Evolutionary conservation across 345 rosid genomes (phyloP), one percentile per base, ranked within the genome.

Genomic region (Melaleuca alternifolia): DNA sequence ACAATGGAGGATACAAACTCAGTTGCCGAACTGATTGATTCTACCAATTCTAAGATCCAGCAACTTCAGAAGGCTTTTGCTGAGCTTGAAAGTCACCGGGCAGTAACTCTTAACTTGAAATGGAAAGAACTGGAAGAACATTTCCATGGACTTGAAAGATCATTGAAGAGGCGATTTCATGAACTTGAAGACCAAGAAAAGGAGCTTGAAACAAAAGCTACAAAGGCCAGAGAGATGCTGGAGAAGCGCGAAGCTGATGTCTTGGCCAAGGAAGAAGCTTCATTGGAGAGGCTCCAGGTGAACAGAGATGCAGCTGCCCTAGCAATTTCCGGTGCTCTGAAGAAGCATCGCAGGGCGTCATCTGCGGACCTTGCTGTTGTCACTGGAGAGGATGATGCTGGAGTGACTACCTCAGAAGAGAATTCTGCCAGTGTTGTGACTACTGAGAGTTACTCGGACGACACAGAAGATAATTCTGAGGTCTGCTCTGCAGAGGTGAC

Each of bases 11-110:
- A 91, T 90, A 88, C 93, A 16, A 90, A 81, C 57, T 94, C 97
- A 51, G 98, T 94, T 90, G 96, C 94, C 75, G 91, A 90, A 37
- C 97, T 97, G 50, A 94, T 97, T 83, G 98, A 92, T 89, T 94
- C 98, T 16, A 94, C 99, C 20, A 88, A 93, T 53, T 94, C 96
- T 50, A 97, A 95, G 94, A 97, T 97, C 88, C 96, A 94, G 85
- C 99, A 98, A 91, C 99, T 98, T 92, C 99, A 97, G 96, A 96
- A 91, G 91, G 99, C 99, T 21, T 97, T 97, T 92, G 97, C 99
- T 90, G 99, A 97, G 91, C 99, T 97, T 86, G 99, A 97, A 90
- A 95, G 97, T 86, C 96, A 96, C 84, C 93, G 97, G 84, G 98
- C 98, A 5, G 90, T 97, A 82, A 93, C 99, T 13, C 97, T 97